Conservation (phyloP, 1,284 basidiomycete species). For the Pseudozyma pruni region DNA sequence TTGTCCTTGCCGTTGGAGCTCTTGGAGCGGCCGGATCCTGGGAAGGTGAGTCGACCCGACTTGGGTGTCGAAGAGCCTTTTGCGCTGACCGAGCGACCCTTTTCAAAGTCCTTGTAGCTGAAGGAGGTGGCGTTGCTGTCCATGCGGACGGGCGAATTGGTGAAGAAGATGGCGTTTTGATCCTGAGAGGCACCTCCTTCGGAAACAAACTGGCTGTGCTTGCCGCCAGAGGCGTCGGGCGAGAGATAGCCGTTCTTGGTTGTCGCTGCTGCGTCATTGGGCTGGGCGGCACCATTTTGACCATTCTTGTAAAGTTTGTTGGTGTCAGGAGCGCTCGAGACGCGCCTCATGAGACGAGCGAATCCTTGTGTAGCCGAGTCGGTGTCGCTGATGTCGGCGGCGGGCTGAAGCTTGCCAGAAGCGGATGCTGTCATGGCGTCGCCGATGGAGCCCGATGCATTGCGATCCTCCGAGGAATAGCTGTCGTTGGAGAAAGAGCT, state of each 20-base stretch:
- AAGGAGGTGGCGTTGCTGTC: constrained; percentile 62
- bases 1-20: constrained; percentile 68
- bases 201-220: constrained; percentile 25
- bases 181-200: constrained; percentile 32
- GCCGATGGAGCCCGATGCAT: constrained; percentile 36
- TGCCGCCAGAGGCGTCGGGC: constrained; percentile 70
- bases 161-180: constrained; percentile 44
- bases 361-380: constrained; percentile 34
- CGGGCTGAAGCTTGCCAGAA: constrained; percentile 46
- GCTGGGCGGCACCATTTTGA: constrained; percentile 20
- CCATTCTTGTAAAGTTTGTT: constrained; percentile 80
- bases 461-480: constrained; percentile 50
- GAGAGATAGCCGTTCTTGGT: constrained; percentile 61
- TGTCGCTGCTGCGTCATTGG: constrained; percentile 9
- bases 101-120: constrained; percentile 64
- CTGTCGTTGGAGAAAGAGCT: constrained; percentile 61
- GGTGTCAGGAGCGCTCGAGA: constrained; percentile 94
- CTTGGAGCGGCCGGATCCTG: constrained; percentile 54
- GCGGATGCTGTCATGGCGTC: constrained; percentile 42
- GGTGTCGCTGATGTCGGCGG: constrained; percentile 34
- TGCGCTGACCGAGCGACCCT: constrained; percentile 37
- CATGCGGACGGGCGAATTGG: constrained; percentile 62
- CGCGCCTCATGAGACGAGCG: constrained; percentile 76
- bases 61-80: constrained; percentile 53
- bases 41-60: constrained; percentile 53